Conservation (phyloP, 257 asterid species). For the Petrea volubilis region DNA sequence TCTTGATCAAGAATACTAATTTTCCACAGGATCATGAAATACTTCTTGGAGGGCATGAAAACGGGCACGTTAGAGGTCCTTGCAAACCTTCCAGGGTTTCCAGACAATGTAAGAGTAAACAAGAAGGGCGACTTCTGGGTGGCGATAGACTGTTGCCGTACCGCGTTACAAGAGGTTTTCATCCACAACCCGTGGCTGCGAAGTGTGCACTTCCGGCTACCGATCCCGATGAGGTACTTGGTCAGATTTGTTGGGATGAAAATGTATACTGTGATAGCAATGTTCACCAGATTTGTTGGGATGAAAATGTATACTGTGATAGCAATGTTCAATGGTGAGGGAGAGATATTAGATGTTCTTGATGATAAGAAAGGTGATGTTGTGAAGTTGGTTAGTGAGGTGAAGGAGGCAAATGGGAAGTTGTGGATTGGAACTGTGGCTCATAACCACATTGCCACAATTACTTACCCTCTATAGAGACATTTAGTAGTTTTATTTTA, state of each 20-base stretch:
- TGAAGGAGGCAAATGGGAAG: slow-evolving; percentile 68
- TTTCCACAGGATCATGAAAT: slow-evolving; percentile 66
- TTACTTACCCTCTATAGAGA: slow-evolving; percentile 56
- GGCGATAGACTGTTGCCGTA: slow-evolving; percentile 89
- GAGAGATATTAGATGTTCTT: slow-evolving; percentile 79
- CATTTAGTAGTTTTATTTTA: no score
- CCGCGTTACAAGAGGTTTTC: slow-evolving; percentile 61
- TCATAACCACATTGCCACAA: slow-evolving; percentile 87
- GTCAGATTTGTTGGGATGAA: slow-evolving; percentile 68
- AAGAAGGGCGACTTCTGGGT: slow-evolving; percentile 83
- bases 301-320: slow-evolving; percentile 78
- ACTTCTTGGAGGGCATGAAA: slow-evolving; percentile 63
- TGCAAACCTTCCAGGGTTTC: slow-evolving; percentile 82
- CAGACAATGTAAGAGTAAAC: slow-evolving; percentile 72
- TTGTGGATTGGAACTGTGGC: slow-evolving; percentile 97
- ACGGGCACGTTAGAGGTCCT: slow-evolving; percentile 48
- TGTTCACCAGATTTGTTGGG: slow-evolving; percentile 54
- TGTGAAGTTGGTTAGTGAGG: slow-evolving; percentile 92
- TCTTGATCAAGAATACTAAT: no score
- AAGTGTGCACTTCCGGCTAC: slow-evolving; percentile 67
- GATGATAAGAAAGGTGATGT: slow-evolving; percentile 79
- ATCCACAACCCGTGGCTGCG: slow-evolving; percentile 71
- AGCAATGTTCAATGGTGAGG: slow-evolving; percentile 53
- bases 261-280: slow-evolving; percentile 73
- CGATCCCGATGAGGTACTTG: slow-evolving; percentile 65